Conservation (phyloP, 768 basidiomycete genomes). For the Macrolepiota fuliginosa region DNA sequence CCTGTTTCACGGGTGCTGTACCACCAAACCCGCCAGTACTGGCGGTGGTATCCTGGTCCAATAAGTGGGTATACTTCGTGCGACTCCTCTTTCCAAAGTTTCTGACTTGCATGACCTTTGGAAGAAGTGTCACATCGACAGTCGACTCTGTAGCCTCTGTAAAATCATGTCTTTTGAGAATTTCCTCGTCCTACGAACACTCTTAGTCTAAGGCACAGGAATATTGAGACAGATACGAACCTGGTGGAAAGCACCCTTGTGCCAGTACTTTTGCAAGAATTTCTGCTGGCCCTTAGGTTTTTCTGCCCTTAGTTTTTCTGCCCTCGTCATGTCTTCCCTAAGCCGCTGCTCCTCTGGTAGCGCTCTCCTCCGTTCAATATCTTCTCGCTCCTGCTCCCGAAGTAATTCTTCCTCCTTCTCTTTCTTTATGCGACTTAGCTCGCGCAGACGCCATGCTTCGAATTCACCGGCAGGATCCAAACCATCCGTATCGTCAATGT, state of each 20-base stretch:
- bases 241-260: conserved; percentile 99
- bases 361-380: conserved; percentile 87
- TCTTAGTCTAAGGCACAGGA: conserved; percentile 6
- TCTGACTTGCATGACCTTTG: conserved; percentile 95
- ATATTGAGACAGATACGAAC: conserved; percentile 32
- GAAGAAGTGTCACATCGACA: conserved; percentile 83
- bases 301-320: conserved; percentile 77
- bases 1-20: conserved; percentile 46
- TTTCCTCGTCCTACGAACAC: conserved; percentile 67
- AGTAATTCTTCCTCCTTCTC: conserved; percentile 88
- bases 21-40: conserved; percentile 66
- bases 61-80: conserved; percentile 94
- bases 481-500: conserved; percentile 95
- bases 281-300: conserved; percentile 90
- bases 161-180: conserved; percentile 80
- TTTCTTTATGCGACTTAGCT: conserved; percentile 88
- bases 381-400: conserved; percentile 83
- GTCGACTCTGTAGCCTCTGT: conserved; percentile 89
- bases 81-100: conserved; percentile 92
- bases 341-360: conserved; percentile 92
- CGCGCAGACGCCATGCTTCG: conserved; percentile 93
- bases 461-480: conserved; percentile 88
- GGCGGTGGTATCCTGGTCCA: conserved; percentile 89
- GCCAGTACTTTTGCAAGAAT: conserved; percentile 98
- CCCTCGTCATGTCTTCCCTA: conserved; percentile 88